Evolutionary conservation across 2,329 filamentous ascomycete species (phyloP), one percentile per base, ranked within the genome.

Genomic region (Sphaerostilbella broomeana): DNA sequence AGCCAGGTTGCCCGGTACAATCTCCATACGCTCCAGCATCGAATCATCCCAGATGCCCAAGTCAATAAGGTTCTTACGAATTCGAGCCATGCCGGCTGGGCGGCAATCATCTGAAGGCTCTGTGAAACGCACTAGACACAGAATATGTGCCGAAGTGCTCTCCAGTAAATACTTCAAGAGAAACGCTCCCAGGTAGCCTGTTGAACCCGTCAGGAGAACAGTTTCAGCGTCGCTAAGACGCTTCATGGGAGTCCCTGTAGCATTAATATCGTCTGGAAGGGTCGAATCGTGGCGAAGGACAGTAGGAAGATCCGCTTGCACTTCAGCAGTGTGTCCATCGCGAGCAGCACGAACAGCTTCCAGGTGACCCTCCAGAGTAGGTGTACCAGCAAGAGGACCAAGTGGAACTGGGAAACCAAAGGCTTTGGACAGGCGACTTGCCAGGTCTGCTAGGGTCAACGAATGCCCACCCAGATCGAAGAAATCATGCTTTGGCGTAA

Each of bases 381-480:
- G 76, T 7, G 75, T 78, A 27, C 82, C 81, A 2, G 82, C 84
- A 11, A 90, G 73, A 29, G 80, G 79, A 36, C 73, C 75, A 13
- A 89, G 70, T 3, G 84, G 80, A 2, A 90, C 75, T 1, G 79
- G 74, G 56, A 89, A 84, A 4, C 83, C 84, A 51, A 86, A 87
- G 0, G 72, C 73, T 43, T 76, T 76, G 0, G 81, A 79, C 11
- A 89, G 58, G 22, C 78, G 76, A 18, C 78, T 79, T n/a, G 84
- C 78, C 18, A 90, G 70, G 44, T 87, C 81, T 0, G 85, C 85
- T n/a, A 90, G 73, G 2, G 79, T 78, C 38, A 90, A 64, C 0
- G 84, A 88, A 59, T 90, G 85, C 0, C 85, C 85, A 24, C 85
- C 85, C 2, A 90, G 66, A 44, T 89, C 85, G 55, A 89, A 90